These are phyloP conservation scores for Ophiostoma ulmi DNA, from an alignment of 2,329 filamentous ascomycete species.

Conservation along the genomic window DNA sequence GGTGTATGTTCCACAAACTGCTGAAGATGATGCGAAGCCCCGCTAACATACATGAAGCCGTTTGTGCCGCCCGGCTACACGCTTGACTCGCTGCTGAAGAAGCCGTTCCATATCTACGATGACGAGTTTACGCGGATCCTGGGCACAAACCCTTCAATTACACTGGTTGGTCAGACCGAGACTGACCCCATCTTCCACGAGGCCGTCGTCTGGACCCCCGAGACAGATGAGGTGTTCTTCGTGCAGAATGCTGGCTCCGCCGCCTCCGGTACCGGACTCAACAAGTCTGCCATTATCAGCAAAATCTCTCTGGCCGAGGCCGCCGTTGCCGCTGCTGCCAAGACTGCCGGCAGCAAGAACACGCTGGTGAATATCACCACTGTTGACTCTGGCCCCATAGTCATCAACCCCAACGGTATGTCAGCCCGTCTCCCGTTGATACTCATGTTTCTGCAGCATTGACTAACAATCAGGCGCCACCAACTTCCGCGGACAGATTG, in stretches of 20 bases:
- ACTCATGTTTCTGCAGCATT: not conserved
- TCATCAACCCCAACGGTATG: slow-evolving; percentile 49
- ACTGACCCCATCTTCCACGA: slow-evolving; percentile 50
- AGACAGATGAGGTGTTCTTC: slow-evolving; percentile 51
- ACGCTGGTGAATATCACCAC: slow-evolving; percentile 39
- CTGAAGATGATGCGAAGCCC: not conserved
- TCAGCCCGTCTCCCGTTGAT: slow-evolving; percentile 7
- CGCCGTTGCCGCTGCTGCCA: slow-evolving; percentile 34
- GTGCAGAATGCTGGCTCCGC: slow-evolving; percentile 47
- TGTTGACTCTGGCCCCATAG: slow-evolving; percentile 40
- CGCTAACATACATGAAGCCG: slow-evolving; percentile 28
- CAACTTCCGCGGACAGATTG: slow-evolving; percentile 46
- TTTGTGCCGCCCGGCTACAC: slow-evolving; percentile 44
- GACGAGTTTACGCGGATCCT: slow-evolving; percentile 48
- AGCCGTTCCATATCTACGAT: slow-evolving; percentile 48
- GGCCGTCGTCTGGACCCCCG: slow-evolving; percentile 47
- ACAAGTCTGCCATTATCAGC: slow-evolving; percentile 47
- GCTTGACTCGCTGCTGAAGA: slow-evolving; percentile 36
- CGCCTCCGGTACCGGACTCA: slow-evolving; percentile 46
- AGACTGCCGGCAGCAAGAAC: slow-evolving; percentile 2
- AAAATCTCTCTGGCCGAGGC: slow-evolving; percentile 45
- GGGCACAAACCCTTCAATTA: slow-evolving; percentile 45
- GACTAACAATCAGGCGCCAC: slow-evolving; percentile 39
- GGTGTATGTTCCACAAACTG: not conserved
- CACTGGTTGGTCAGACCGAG: slow-evolving; percentile 43